Base-by-base conservation (phyloP, 164 flowering plant genomes). In the Echeveria elegans region DNA sequence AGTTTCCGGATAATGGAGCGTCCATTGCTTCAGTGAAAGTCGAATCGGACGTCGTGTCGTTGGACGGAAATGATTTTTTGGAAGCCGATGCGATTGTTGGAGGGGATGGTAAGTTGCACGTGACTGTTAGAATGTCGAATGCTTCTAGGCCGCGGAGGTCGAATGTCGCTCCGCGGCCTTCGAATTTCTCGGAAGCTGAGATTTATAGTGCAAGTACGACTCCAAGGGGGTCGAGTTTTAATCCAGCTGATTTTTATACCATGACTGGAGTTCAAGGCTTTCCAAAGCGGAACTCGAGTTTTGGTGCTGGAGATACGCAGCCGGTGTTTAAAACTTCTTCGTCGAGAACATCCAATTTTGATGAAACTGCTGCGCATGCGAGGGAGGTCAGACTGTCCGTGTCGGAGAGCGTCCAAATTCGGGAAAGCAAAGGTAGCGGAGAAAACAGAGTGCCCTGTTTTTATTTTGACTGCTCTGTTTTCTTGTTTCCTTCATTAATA, bases 381-480 rank as follows among this genome's bases (percentile, higher is more conserved):
- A 92, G 90, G 77, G 98, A 93, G 79, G 90, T 93, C 74, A 70
- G 95, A 80, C 83, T 88, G 96, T 67, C 88, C 63, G 96, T 89
- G 34, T 15, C 87, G 40, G 95, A 88, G 70, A 85, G 79, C 47
- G 93, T 78, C 48, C n/a, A n/a, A n/a, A n/a, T n/a, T n/a, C n/a
- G n/a, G n/a, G n/a, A n/a, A n/a, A n/a, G n/a, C 68, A 63, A 63
- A 92, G 86, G 85, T 88, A 96, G 87, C 76, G 50, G 36, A 5
- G 7, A 15, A 14, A 26, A 47, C 18, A 1, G 21, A 0, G 16
- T 19, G 45, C 32, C 23, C 40, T 37, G 40, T 37, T 40, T 40
- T 8, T 36, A 36, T 8, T 36, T 40, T 10, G 14, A 40, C 45
- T 12, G 45, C 45, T 40, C 12, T 40, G 7, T 40, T 40, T 10